Percentiles rank a stretch among this genome's conserved stretches.
Conservation (phyloP, 768 basidiomycete genomes). For the Amylocystis lapponica region DNA sequence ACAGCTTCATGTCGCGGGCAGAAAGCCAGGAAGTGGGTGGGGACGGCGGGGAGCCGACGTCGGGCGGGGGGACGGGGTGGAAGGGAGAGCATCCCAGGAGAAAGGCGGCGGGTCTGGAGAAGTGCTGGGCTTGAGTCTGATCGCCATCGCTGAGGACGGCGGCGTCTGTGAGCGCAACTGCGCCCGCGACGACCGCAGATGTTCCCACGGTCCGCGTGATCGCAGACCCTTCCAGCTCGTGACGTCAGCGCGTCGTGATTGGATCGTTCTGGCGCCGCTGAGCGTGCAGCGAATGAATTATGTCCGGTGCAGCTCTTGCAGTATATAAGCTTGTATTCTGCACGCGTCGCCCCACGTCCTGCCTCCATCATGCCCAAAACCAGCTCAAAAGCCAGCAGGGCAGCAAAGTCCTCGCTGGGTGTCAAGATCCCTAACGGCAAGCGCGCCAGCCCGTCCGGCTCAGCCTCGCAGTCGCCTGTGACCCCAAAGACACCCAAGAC, state of each 20-base stretch:
- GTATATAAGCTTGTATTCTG: constrained; percentile 4
- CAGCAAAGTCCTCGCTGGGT: constrained; percentile 7
- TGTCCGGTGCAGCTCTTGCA: constrained; percentile 4
- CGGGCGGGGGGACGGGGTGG: constrained; percentile 27
- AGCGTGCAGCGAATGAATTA: constrained; percentile 1
- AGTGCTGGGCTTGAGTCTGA: constrained; percentile 36
- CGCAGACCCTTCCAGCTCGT: not conserved
- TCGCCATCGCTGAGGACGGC: constrained; percentile 25
- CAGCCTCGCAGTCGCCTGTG: constrained; percentile 5
- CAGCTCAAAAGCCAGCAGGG: too few species aligned
- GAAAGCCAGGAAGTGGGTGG: constrained; percentile 85
- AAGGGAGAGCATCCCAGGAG: constrained; percentile 49
- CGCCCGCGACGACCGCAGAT: too few species aligned
- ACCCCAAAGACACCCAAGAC: constrained; percentile 64
- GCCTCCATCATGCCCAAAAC: constrained; percentile 9
- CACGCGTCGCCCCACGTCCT: constrained; percentile 4
- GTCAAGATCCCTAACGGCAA: constrained; percentile 12
- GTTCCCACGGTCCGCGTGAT: constrained; percentile 1
- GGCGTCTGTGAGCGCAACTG: not conserved
- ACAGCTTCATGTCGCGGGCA: constrained; percentile 84
- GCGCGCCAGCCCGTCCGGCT: not conserved
- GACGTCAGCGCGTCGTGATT: constrained; percentile 16
- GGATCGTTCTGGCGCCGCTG: constrained; percentile 5
- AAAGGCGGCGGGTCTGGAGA: constrained; percentile 48
- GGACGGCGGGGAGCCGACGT: constrained; percentile 39